These are phyloP conservation scores for Torulaspora globosa DNA, from an alignment of 1,139 yeast genomes.

Conservation along the genomic window DNA sequence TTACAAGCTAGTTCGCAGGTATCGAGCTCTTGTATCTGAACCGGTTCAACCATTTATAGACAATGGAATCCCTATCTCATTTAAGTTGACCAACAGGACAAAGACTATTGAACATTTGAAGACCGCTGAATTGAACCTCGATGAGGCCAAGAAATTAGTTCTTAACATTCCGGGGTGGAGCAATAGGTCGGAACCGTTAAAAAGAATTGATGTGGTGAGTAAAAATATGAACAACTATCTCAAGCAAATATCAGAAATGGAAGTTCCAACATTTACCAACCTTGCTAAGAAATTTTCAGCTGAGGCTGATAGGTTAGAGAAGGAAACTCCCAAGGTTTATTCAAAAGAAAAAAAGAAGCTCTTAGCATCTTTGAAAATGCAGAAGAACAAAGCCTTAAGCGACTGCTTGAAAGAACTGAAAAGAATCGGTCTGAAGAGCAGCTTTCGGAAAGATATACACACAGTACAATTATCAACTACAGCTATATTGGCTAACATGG, in stretches of 20 bases:
- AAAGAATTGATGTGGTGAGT: conserved; percentile 48
- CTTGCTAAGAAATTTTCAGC: conserved; percentile 52
- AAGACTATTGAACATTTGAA: conserved; percentile 12
- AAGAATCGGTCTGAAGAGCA: conserved; percentile 68
- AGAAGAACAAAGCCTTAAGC: conserved; percentile 73
- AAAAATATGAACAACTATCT: conserved; percentile 53
- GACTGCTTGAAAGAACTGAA: conserved; percentile 70
- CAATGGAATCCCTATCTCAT: conserved; percentile 46
- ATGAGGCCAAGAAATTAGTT: conserved; percentile 18
- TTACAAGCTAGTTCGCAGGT: conserved; percentile 80
- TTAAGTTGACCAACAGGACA: conserved; percentile 15
- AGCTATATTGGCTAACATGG: conserved; percentile 53
- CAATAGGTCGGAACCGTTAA: conserved; percentile 53
- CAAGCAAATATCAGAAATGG: conserved; percentile 38
- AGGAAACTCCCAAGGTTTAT: conserved; percentile 70
- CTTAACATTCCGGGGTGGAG: conserved; percentile 45
- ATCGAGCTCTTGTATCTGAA: conserved; percentile 57
- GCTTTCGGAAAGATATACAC: conserved; percentile 60
- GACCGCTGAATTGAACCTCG: conserved; percentile 6
- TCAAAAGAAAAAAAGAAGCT: conserved; percentile 72
- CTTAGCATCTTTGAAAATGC: conserved; percentile 69
- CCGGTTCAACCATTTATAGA: conserved; percentile 58
- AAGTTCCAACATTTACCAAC: conserved; percentile 41
- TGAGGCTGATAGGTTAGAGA: conserved; percentile 59
- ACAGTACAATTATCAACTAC: conserved; percentile 61